Evolutionary conservation across 2,329 filamentous ascomycete genomes (phyloP).

Genomic region (Aspergillus fumigatiaffinis): DNA sequence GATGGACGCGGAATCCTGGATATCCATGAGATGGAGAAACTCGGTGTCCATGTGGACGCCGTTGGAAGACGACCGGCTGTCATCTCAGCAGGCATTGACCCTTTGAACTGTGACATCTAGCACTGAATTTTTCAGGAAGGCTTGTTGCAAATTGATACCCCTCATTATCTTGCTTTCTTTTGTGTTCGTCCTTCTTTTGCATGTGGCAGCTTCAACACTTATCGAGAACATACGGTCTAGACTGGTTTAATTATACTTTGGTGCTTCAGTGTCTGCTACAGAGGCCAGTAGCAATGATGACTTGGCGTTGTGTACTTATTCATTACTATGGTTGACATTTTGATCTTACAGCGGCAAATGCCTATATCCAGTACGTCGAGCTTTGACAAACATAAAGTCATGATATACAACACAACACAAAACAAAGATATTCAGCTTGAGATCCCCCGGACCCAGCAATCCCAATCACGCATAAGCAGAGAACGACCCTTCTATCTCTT

Average conservation of each 20-base stretch:
- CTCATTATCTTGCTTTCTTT: not conserved
- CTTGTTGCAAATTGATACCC: not conserved
- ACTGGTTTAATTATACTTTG: not conserved
- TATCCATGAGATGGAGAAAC: constrained; percentile 28
- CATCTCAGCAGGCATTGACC: not conserved
- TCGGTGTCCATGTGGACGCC: constrained; percentile 34
- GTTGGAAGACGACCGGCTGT: constrained; percentile 23
- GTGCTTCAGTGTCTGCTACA: not conserved
- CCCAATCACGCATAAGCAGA: constrained; percentile 10
- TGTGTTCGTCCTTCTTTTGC: not conserved
- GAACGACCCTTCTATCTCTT: constrained; percentile 37
- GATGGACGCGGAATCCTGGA: constrained; percentile 43
- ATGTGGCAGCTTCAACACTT: not conserved
- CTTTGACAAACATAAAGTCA: not conserved
- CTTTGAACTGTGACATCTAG: not conserved
- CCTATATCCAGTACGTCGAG: too few species aligned
- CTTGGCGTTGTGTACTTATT: not conserved
- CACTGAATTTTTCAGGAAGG: not conserved
- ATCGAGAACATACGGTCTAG: not conserved
- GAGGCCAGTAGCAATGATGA: too few species aligned
- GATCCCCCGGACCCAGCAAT: constrained; percentile 18
- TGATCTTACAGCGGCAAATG: too few species aligned
- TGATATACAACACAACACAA: not conserved
- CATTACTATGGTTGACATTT: too few species aligned
- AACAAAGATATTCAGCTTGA: not conserved